These are phyloP conservation scores for Lachancea thermotolerans DNA, from an alignment of 805 yeast species.

Conservation along the genomic window DNA sequence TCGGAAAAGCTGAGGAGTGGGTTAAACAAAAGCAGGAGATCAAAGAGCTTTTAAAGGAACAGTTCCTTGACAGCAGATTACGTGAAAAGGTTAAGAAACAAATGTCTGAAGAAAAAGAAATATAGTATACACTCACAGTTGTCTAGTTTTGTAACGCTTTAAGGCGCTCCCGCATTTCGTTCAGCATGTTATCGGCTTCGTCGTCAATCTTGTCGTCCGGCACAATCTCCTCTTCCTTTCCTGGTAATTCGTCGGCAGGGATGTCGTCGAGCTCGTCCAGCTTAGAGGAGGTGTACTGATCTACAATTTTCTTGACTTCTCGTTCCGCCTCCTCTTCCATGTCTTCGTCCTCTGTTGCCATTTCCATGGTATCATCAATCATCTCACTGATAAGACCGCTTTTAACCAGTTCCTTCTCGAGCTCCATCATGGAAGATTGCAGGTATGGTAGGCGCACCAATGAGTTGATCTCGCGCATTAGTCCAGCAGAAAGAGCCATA, in stretches of 20 bases:
- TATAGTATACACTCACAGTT: slow-evolving; percentile 4
- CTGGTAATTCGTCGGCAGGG: slow-evolving; percentile 29
- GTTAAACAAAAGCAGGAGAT: slow-evolving; percentile 41
- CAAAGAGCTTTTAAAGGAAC: slow-evolving; percentile 26
- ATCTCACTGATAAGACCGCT: slow-evolving; percentile 87
- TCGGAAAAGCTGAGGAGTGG: slow-evolving; percentile 85
- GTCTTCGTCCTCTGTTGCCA: slow-evolving; percentile 58
- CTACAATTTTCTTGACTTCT: slow-evolving; percentile 56
- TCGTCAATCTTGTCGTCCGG: slow-evolving; percentile 43
- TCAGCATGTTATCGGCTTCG: slow-evolving; percentile 68
- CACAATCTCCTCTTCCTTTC: slow-evolving; percentile 28
- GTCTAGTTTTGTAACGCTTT: slow-evolving; percentile 67
- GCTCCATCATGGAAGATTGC: slow-evolving; percentile 73
- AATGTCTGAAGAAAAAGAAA: slow-evolving; percentile 23
- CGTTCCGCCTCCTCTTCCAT: slow-evolving; percentile 59
- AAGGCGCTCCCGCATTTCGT: slow-evolving; percentile 84
- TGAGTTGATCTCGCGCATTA: slow-evolving; percentile 84
- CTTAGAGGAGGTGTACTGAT: slow-evolving; percentile 39
- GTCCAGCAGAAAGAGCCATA: slow-evolving; percentile 65
- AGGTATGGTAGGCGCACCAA: slow-evolving; percentile 75
- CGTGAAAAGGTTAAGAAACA: slow-evolving; percentile 20
- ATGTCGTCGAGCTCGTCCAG: slow-evolving; percentile 33
- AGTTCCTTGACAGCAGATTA: slow-evolving; percentile 15
- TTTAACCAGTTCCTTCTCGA: slow-evolving; percentile 80
- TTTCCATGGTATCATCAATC: slow-evolving; percentile 85